A percentile compares a stretch with the other conserved stretches of the same genome.
These are phyloP conservation scores for Mycosphaerelloides madeirae DNA, from an alignment of 2,329 filamentous ascomycete genomes.

Conservation along the genomic window DNA sequence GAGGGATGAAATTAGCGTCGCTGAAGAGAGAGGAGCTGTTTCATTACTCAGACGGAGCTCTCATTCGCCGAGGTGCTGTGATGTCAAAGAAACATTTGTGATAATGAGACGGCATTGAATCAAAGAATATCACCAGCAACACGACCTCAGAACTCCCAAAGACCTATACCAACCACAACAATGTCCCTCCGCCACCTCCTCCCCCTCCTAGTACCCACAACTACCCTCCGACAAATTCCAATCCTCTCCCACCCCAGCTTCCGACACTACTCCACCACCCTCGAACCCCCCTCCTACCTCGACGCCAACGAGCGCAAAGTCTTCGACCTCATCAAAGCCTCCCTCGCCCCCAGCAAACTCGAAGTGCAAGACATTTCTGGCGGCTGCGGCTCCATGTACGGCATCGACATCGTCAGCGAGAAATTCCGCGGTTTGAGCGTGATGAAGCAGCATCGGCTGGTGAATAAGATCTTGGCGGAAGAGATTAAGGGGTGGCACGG, in stretches of 20 bases:
- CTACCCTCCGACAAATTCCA: background rate
- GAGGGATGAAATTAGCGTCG: no score
- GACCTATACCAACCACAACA: no score
- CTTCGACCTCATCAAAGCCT: constrained; percentile 43
- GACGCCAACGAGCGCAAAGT: constrained; percentile 43
- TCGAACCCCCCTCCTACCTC: constrained; percentile 45
- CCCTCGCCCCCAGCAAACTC: constrained; percentile 41
- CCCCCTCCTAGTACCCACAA: background rate
- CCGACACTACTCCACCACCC: constrained; percentile 8
- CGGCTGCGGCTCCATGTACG: constrained; percentile 84
- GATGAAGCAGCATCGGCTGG: constrained; percentile 77
- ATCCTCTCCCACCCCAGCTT: constrained; percentile 1
- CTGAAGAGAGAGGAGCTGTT: no score
- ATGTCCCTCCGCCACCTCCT: background rate
- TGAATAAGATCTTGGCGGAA: constrained; percentile 69
- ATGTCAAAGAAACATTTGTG: constrained; percentile 4
- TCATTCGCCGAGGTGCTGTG: constrained; percentile 1
- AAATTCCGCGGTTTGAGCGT: constrained; percentile 66
- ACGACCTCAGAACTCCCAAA: no score
- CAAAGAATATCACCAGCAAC: no score
- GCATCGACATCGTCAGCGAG: constrained; percentile 68
- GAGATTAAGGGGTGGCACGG: constrained; percentile 79
- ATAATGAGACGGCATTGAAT: background rate
- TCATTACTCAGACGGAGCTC: constrained; percentile 2
- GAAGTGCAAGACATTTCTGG: constrained; percentile 73